Base-by-base conservation (phyloP, 495 filamentous ascomycete species). In the Hypoxylon cercidicola region DNA sequence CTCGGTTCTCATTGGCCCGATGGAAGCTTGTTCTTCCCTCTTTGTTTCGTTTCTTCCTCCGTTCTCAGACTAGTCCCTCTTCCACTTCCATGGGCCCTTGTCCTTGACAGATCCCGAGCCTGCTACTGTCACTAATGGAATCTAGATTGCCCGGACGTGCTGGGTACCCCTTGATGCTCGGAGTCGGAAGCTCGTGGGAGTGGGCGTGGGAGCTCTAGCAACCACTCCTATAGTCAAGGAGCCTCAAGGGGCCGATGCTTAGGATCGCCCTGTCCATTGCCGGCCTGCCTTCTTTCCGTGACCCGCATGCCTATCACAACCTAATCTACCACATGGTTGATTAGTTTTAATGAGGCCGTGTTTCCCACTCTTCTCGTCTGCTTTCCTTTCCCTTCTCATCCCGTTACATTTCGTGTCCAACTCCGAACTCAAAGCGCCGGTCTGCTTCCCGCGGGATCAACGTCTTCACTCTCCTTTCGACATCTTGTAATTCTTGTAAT, bases 371-470 rank as follows among this genome's bases (percentile, higher is more conserved):
- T 49, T 69, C 54, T 66, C 40, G 55, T 58, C 61, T 52, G 28
- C 44, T 60, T 61, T 62, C 62, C 62, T 61, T 62, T 68, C 72
- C 57, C 63, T 32, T 56, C 59, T 75, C 64, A 68, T 74, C 71
- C 64, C 66, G 64, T 58, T 69, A 62, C 55, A 70, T 64, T 69
- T 71, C 71, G 71, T 76, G 74, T 77, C 75, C 75, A 66, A 71
- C 76, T 74, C 70, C 61, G 64, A 64, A 73, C 60, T 62, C 54
- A 74, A 82, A 85, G 82, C 83, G 77, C 82, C 80, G 82, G 82
- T 84, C 79, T 85, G 83, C 82, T 85, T 82, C 71, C 72, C 67
- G 50, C 55, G 59, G 73, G 68, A 72, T 75, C 71, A 74, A 73
- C 71, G 69, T 72, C 72, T 73, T 71, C 72, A 74, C 74, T 80